A percentile compares a stretch with the other conserved stretches of the same genome.
Conservation (phyloP, 352 stramenopile genomes). For the Pythium brassicae region DNA sequence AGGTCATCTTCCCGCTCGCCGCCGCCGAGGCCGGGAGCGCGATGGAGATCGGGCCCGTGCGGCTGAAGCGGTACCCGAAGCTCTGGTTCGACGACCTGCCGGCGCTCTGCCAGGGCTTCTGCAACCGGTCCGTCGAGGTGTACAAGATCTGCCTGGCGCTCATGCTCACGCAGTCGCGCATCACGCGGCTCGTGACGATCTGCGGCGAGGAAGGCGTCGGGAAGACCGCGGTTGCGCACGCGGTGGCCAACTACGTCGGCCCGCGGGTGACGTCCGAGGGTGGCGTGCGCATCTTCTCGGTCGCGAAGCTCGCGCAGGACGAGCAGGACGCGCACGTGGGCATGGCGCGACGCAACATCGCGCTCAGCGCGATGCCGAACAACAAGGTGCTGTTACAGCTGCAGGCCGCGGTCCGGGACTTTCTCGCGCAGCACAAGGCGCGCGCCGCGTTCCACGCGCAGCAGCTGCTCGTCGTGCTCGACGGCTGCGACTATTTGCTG, state of each 20-base stretch:
- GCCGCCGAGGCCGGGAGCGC: constrained; percentile 36
- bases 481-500: constrained; percentile 69
- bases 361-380: constrained; percentile 25
- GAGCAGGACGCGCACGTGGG: constrained; percentile 52
- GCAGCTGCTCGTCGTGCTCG: constrained; percentile 62
- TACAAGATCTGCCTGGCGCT: constrained; percentile 81
- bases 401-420: constrained; percentile 42
- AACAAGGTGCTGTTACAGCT: constrained; percentile 47
- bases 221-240: constrained; percentile 71
- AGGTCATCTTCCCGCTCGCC: constrained; percentile 76
- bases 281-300: constrained; percentile 65
- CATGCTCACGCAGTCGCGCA: constrained; percentile 72
- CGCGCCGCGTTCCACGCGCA: constrained; percentile 48
- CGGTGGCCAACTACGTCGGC: constrained; percentile 75
- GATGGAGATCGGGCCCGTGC: constrained; percentile 44
- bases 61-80: constrained; percentile 60
- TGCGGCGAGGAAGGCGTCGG: constrained; percentile 71
- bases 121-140: constrained; percentile 69
- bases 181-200: constrained; percentile 74
- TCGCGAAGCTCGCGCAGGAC: constrained; percentile 52
- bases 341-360: constrained; percentile 39
- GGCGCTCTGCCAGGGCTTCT: constrained; percentile 76
- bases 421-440: constrained; percentile 46
- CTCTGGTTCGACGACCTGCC: constrained; percentile 79
- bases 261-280: constrained; percentile 66